Evolutionary conservation across 2,329 filamentous ascomycete genomes (phyloP), one percentile per base, ranked within the genome.

Genomic region (Ophiocordyceps polyrhachis-furcata): DNA sequence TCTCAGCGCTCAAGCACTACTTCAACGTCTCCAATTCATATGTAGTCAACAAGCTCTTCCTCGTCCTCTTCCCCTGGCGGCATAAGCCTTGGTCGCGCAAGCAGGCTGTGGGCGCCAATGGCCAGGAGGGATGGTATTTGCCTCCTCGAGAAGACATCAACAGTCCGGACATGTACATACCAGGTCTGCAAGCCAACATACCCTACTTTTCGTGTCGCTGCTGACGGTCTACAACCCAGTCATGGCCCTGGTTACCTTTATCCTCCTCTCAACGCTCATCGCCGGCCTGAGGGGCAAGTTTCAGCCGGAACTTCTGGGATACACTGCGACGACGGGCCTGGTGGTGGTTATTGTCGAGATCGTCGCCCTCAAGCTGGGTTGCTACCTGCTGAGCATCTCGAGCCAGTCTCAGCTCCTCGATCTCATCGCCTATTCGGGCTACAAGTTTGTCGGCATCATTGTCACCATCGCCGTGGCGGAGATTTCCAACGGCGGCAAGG

Each of bases 21-120:
- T 98, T 98, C 70, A 95, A 96, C 66, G 91, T 98, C 51, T 93
- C 88, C 52, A 98, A 98, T 70, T 83, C 77, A 48, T 98, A 98
- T 64, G 91, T 98, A 58, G 71, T 93, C 58, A 86, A 81, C 66
- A 98, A 98, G 66, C 73, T 98, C 47, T 78, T 82, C 58, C 76
- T 98, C 47, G 89, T 98, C 47, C 79, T 98, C 49, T 94, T 96
- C 63, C 91, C 91, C 45, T 98, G 91, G 89, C 76, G 89, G 54
- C 93, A 98, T 64, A 88, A 88, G 67, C 89, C 89, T 6, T 98
- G 91, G 91, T 93, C 86, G 48, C 82, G 93, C 52, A 87, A 93
- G 62, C 85, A 93, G 60, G 71, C 81, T 46, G 73, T 79, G 46
- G 78, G 80, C 19, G 76, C 79, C 46, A 77, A 74, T 57, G 74